Evolutionary conservation across 2,329 filamentous ascomycete species (phyloP).

Genomic region (Aspergillus arachidicola): DNA sequence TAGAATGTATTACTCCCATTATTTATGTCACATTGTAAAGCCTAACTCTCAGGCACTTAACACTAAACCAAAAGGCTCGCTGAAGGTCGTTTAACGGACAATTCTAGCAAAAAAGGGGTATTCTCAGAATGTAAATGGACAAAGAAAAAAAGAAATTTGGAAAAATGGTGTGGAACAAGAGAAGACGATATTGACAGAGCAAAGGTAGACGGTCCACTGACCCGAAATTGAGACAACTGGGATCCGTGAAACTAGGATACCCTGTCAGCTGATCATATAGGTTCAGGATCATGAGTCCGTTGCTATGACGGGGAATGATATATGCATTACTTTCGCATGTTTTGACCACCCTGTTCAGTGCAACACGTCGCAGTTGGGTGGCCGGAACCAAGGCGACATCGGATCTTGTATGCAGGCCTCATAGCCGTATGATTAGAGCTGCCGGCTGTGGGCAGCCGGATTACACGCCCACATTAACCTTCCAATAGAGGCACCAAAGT

Average conservation of each 20-base stretch:
- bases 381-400: not conserved
- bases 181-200: slow-evolving; percentile 28
- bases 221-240: not conserved
- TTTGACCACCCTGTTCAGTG: not conserved
- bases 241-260: not conserved
- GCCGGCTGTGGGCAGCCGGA: not conserved
- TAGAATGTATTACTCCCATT: not conserved
- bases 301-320: not conserved
- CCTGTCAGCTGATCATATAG: not conserved
- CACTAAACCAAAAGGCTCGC: slow-evolving; percentile 28
- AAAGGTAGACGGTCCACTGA: slow-evolving; percentile 3
- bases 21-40: slow-evolving; percentile 12
- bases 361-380: not conserved
- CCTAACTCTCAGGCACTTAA: slow-evolving; percentile 18
- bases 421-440: not conserved
- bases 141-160: not conserved
- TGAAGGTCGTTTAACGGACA: slow-evolving; percentile 32
- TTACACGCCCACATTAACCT: not conserved
- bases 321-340: not conserved
- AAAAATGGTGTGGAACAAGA: slow-evolving; percentile 15
- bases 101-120: slow-evolving; percentile 36
- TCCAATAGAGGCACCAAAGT: not conserved
- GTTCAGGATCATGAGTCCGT: not conserved
- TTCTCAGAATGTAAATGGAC: slow-evolving; percentile 30
- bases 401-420: not conserved